Evolutionary conservation across 2,329 filamentous ascomycete genomes (phyloP).

Genomic region (Pseudogymnoascus sp.): DNA sequence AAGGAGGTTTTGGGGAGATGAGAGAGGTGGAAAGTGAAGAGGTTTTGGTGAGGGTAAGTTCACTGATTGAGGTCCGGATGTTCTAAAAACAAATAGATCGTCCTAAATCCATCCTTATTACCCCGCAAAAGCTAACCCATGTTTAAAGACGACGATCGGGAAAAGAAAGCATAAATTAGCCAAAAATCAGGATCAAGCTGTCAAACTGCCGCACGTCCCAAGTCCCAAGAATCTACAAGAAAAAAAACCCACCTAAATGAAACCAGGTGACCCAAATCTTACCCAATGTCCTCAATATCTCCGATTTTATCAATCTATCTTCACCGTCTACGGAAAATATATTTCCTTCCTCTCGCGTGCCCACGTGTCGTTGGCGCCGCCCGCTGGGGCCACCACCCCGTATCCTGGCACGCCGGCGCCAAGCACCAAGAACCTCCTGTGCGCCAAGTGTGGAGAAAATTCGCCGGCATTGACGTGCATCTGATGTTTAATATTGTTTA

Average conservation of each 20-base stretch:
- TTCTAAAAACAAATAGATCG: constrained; percentile 2
- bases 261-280: background rate
- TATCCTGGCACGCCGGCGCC: background rate
- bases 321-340: background rate
- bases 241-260: background rate
- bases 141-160: background rate
- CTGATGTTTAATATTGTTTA: background rate
- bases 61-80: background rate
- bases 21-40: background rate
- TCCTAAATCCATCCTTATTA: background rate
- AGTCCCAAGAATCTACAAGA: background rate
- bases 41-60: background rate
- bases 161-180: background rate
- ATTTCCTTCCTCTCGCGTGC: background rate
- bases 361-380: background rate
- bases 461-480: background rate
- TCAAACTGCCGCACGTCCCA: background rate
- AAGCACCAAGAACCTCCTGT: background rate
- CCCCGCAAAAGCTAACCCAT: background rate
- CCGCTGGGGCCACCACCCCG: background rate
- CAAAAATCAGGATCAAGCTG: background rate
- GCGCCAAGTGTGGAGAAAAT: constrained; percentile 1
- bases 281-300: background rate
- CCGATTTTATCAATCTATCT: background rate
- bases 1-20: constrained; percentile 13